Base-by-base conservation (phyloP, 805 yeast species). In the Monosporozyma unispora region DNA sequence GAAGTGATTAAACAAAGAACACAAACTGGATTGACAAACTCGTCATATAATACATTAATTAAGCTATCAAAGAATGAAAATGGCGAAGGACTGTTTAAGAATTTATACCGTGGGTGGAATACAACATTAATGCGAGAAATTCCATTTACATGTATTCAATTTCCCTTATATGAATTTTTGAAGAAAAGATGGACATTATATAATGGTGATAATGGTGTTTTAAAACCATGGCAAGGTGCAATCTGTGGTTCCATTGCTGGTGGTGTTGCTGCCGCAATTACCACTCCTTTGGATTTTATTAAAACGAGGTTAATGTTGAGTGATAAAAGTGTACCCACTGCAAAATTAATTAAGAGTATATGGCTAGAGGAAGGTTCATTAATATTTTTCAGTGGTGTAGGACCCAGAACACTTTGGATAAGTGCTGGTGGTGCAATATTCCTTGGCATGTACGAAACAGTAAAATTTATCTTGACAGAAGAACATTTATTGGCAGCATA, bases 371-470 rank as follows among this genome's bases (percentile, higher is more conserved):
- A 89, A 63, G 97, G 97, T 0, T 69, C 72, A 39, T 56, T 63
- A 7, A 88, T 84, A 0, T 88, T 93, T 56, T 77, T 80, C 62
- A 77, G 77, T 45, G 99, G 99, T 12, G 75, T 91, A 25, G 97
- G 96, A 0, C 98, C 99, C 4, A 76, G 99, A 64, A 90, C 97
- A 0, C 74, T 86, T 79, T 93, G 99, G 99, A 91, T 93, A 50
- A 83, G 95, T 69, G 93, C 95, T 4, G 99, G 99, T 19, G 99
- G 99, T 27, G 96, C 98, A 16, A 89, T 95, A 16, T 93, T 95
- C 71, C 72, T 93, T 50, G 99, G 99, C 4, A 87, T 87, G 49
- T 93, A 93, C 62, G 99, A 95, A 67, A 66, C 45, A 14, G 45
- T 47, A 2, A 47, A 47, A 12, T 47, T 40, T 25, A 29, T 45